Percentiles rank a stretch among this genome's conserved stretches.
These are phyloP conservation scores for Pisolithus tinctorius DNA, from an alignment of 768 basidiomycete genomes.

Conservation along the genomic window DNA sequence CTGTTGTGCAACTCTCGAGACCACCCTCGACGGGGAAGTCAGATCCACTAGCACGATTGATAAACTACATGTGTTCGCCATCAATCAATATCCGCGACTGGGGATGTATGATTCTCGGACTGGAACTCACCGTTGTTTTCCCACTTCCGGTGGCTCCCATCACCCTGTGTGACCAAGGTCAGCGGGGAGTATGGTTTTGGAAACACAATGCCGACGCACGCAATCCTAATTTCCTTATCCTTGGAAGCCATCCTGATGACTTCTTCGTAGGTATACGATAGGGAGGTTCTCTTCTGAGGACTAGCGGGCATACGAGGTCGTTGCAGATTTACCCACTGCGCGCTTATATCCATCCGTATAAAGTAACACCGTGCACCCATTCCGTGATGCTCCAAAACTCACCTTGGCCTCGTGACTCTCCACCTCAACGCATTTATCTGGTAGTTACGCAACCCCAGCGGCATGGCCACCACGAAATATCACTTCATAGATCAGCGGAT, in stretches of 20 bases:
- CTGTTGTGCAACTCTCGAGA: slow-evolving; percentile 45
- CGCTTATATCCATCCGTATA: slow-evolving; percentile 3
- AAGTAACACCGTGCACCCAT: background rate
- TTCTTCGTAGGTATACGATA: background rate
- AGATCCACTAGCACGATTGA: slow-evolving; percentile 47
- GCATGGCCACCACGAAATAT: no score
- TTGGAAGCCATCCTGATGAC: slow-evolving; percentile 17
- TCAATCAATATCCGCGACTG: slow-evolving; percentile 2
- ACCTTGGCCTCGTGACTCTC: background rate
- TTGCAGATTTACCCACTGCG: background rate
- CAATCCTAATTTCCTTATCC: slow-evolving; percentile 27
- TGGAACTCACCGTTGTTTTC: slow-evolving; percentile 27
- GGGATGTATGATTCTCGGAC: no score
- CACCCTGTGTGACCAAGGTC: slow-evolving; percentile 15
- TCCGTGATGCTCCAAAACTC: background rate
- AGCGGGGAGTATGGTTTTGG: background rate
- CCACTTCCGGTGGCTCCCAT: slow-evolving; percentile 32
- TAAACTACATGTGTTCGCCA: slow-evolving; percentile 33
- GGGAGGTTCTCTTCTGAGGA: background rate
- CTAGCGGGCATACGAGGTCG: background rate
- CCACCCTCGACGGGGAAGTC: slow-evolving; percentile 38
- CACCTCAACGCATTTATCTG: background rate
- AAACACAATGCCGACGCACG: slow-evolving; percentile 14
- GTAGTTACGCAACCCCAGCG: background rate
- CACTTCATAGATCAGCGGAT: no score